A percentile compares a stretch with the other conserved stretches of the same genome.
These are phyloP conservation scores for Arachis hypogaea DNA, from an alignment of 306 rosid genomes.

Conservation along the genomic window DNA sequence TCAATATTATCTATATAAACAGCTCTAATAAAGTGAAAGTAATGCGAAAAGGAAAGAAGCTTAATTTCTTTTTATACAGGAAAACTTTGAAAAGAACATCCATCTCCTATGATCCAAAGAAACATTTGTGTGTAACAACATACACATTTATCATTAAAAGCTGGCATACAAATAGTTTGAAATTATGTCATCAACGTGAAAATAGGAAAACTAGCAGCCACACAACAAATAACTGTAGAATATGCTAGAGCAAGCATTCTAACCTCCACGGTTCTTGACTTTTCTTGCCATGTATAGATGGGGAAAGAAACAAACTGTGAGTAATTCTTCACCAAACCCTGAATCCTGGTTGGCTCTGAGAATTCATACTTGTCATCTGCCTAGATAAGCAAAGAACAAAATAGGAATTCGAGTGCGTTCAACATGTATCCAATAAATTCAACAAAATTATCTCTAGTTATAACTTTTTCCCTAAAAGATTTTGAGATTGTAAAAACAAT, in stretches of 20 bases:
- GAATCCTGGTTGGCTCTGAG: constrained; percentile 82
- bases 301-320: constrained; percentile 99
- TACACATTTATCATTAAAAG: neutral
- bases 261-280: constrained; percentile 91
- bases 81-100: neutral
- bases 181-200: neutral
- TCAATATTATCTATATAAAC: neutral
- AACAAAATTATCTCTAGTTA: no score
- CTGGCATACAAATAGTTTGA: neutral
- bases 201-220: constrained; percentile 22
- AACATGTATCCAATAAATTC: neutral
- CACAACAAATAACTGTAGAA: neutral
- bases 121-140: neutral
- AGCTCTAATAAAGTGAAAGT: neutral
- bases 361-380: constrained; percentile 94
- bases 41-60: neutral
- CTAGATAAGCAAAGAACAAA: constrained; percentile 44
- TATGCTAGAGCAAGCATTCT: constrained; percentile 20
- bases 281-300: constrained; percentile 95
- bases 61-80: neutral
- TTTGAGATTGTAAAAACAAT: constrained; percentile 11
- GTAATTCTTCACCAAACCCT: constrained; percentile 93
- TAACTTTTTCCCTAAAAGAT: no score
- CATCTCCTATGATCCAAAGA: neutral
- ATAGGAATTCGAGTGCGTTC: neutral